Conservation (phyloP, 169 alveolate genomes). For the Cryptosporidium felis region DNA sequence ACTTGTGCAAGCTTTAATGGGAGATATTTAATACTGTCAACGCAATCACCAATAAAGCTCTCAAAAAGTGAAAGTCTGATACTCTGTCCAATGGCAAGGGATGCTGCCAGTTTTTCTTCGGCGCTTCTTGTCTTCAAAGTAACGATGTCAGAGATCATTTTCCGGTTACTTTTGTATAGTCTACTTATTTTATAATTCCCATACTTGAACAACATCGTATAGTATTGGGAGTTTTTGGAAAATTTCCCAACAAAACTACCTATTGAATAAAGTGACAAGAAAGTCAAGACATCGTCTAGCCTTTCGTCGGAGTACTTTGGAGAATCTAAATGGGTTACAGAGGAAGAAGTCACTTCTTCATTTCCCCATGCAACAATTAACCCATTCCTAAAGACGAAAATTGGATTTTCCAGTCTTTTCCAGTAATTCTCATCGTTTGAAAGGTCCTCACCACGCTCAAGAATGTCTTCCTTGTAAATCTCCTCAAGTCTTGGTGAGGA, state of each 20-base stretch:
- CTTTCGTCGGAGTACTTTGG: conserved; percentile 72
- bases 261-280: conserved; percentile 69
- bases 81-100: conserved; percentile 76
- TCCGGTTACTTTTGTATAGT: conserved; percentile 40
- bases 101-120: conserved; percentile 76
- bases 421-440: conserved; percentile 29
- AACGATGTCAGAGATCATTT: conserved; percentile 72
- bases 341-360: conserved; percentile 24
- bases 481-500: background rate
- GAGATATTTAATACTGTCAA: conserved; percentile 71
- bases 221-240: conserved; percentile 26
- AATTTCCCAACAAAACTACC: conserved; percentile 41
- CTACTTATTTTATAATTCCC: conserved; percentile 56
- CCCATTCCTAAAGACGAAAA: conserved; percentile 75
- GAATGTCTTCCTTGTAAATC: background rate
- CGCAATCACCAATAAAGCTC: conserved; percentile 75
- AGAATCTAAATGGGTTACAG: conserved; percentile 32
- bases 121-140: conserved; percentile 72
- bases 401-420: conserved; percentile 65
- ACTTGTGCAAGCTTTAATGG: conserved; percentile 76
- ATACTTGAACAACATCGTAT: conserved; percentile 68
- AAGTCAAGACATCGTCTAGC: conserved; percentile 64
- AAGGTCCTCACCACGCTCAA: conserved; percentile 11
- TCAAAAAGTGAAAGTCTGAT: conserved; percentile 76
- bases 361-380: conserved; percentile 76